Evolutionary conservation across 805 yeast genomes (phyloP), one percentile per base, ranked within the genome.

Genomic region (Yamadazyma takamatsuzukensis): DNA sequence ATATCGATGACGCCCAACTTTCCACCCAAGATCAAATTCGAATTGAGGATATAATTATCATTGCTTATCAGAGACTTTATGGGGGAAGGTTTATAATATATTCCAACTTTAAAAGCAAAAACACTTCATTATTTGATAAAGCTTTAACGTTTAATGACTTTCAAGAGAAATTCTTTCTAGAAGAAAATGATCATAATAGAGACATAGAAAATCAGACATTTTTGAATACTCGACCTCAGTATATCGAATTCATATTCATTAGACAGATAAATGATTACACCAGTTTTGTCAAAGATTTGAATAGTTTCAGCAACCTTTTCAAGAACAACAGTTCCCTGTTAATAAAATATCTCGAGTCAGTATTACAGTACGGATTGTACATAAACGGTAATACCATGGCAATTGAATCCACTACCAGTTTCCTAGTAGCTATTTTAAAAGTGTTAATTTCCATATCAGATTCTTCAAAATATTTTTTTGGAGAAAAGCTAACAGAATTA

Each of bases 371-470:
- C 15, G 41, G 49, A 8, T 38, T 61, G 15, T 32, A 44, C 18
- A 35, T 61, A 6, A 49, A 57, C 33, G 68, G 62, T 9, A 51
- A 50, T 34, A 38, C 53, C n/a, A 39, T 51, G 5, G 21, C 35
- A 19, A 40, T 52, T 2, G 65, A 59, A 16, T 45, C 53, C 32
- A 64, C 70, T 2, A 53, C 62, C 6, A 47, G 61, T 18, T 33
- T 60, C 14, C 45, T 57, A 33, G 50, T 59, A 12, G 45, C 53
- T 25, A 43, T 63, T 3, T 44, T 61, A 26, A 51, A 52, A 25
- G 53, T 51, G 4, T 30, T 61, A 26, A 53, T 54, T n/a, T 43
- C 45, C 15, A 33, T 56, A 8, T 40, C 48, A 21, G 24, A 33
- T 28, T 29, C 30, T 37, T 25, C 39, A 54, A 43, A 41, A 7